phyloP scores from a whole-genome alignment of 176 grass and related monocot genomes.

The Chloris gayana region DNA sequence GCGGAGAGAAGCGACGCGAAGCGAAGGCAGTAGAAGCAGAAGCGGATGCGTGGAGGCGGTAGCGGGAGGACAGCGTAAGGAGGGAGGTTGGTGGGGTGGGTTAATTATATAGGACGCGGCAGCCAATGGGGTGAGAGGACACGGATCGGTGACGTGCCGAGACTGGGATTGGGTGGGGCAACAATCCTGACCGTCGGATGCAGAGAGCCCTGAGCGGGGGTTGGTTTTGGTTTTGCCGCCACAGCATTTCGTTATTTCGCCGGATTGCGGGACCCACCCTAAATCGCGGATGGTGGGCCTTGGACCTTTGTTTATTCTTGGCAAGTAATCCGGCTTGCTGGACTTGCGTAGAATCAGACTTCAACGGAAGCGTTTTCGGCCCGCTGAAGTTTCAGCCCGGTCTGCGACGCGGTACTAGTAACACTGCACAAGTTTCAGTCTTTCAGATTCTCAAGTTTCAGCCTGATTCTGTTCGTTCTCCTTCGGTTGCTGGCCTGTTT shows the following conservation, averaged over 20 bases:
- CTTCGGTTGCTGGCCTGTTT: too few species aligned
- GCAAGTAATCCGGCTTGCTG: neutral
- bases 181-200: conserved; percentile 46
- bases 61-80: neutral
- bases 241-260: conserved; percentile 33
- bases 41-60: neutral
- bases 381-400: neutral
- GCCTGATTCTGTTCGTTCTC: too few species aligned
- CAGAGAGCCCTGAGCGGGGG: neutral
- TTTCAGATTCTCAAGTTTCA: too few species aligned
- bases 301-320: too few species aligned
- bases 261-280: neutral
- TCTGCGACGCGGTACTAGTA: too few species aligned
- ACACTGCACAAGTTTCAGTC: too few species aligned
- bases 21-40: neutral
- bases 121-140: conserved; percentile 42
- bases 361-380: too few species aligned
- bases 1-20: neutral
- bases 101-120: conserved; percentile 21
- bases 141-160: conserved; percentile 57
- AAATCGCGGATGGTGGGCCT: neutral
- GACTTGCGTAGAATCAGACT: too few species aligned
- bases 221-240: conserved; percentile 33
- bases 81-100: neutral
- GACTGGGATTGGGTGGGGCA: accelerated